phyloP scores from a whole-genome alignment of 2,329 filamentous ascomycete genomes.

The Ascochyta lentis region DNA sequence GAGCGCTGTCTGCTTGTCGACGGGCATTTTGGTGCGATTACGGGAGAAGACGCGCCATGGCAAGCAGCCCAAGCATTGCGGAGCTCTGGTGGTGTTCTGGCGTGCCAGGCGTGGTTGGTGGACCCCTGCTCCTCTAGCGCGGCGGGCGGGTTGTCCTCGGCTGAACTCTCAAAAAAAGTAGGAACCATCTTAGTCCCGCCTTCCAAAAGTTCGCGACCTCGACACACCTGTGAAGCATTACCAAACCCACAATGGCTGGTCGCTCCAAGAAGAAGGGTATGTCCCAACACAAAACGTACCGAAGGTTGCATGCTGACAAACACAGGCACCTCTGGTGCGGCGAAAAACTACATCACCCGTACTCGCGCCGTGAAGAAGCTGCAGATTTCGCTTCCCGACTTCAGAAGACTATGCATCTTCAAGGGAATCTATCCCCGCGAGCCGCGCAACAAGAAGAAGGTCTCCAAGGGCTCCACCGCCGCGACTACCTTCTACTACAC shows the following conservation, averaged over 20 bases:
- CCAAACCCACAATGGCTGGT: conserved; percentile 39
- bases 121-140: conserved; percentile 28
- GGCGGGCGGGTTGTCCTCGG: conserved; percentile 27
- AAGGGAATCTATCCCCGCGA: conserved; percentile 99
- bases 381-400: conserved; percentile 95
- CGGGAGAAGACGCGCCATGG: conserved; percentile 22
- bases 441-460: conserved; percentile 96
- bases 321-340: conserved; percentile 80
- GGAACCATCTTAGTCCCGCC: conserved; percentile 16
- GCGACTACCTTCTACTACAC: conserved; percentile 92
- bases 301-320: conserved; percentile 26
- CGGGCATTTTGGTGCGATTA: conserved; percentile 48
- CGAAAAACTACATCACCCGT: conserved; percentile 98
- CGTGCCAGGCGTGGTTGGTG: conserved; percentile 4
- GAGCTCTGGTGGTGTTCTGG: conserved; percentile 8
- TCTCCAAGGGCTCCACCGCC: conserved; percentile 84
- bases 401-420: conserved; percentile 98
- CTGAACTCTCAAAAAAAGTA: conserved; percentile 22
- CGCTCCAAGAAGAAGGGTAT: conserved; percentile 68
- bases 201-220: conserved; percentile 16
- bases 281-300: conserved; percentile 12
- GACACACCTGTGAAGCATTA: conserved; percentile 7
- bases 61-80: conserved; percentile 2
- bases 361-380: conserved; percentile 98
- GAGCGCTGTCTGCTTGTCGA: conserved; percentile 66